Evolutionary conservation across 2,329 filamentous ascomycete species (phyloP).

Genomic region (Phyllosticta paracitricarpa): DNA sequence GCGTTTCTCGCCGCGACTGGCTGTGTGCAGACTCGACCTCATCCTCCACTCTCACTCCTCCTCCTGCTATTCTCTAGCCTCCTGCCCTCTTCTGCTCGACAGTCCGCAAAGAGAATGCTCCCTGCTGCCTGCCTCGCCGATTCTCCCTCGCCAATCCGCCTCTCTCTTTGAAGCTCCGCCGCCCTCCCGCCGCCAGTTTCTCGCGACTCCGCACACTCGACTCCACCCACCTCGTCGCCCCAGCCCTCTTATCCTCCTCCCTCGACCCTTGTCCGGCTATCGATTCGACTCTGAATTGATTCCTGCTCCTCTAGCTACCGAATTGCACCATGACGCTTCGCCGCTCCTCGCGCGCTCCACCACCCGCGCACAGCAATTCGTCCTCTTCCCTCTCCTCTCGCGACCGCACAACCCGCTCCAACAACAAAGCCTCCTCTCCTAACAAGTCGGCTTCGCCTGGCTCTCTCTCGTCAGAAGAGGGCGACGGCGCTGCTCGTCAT

Average conservation of each 20-base stretch:
- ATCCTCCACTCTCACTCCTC: conserved; percentile 2
- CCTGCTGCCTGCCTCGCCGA: conserved; percentile 13
- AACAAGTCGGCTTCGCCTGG: conserved; percentile 65
- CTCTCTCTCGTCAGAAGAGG: conserved; percentile 60
- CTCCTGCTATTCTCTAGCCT: conserved; percentile 1
- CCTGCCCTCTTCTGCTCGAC: background rate
- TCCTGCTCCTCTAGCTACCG: background rate
- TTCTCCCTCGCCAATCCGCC: conserved; percentile 19
- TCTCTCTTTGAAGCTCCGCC: conserved; percentile 27
- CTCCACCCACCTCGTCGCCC: conserved; percentile 12
- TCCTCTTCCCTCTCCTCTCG: conserved; percentile 62
- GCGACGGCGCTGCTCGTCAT: conserved; percentile 45
- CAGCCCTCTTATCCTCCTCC: background rate
- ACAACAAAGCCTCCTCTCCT: conserved; percentile 62
- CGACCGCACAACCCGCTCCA: conserved; percentile 63
- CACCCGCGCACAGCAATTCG: conserved; percentile 63
- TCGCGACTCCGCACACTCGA: conserved; percentile 13
- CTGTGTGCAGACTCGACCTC: conserved; percentile 9
- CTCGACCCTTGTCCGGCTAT: background rate
- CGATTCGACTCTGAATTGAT: background rate
- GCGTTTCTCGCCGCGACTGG: conserved; percentile 8
- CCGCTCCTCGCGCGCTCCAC: conserved; percentile 78
- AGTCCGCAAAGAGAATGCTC: conserved; percentile 17
- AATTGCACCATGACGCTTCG: conserved; percentile 53
- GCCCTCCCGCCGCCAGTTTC: conserved; percentile 18